Evolutionary conservation across 257 asterid genomes (phyloP), one percentile per base, ranked within the genome.

Genomic region (Solanum ossicruentum): DNA sequence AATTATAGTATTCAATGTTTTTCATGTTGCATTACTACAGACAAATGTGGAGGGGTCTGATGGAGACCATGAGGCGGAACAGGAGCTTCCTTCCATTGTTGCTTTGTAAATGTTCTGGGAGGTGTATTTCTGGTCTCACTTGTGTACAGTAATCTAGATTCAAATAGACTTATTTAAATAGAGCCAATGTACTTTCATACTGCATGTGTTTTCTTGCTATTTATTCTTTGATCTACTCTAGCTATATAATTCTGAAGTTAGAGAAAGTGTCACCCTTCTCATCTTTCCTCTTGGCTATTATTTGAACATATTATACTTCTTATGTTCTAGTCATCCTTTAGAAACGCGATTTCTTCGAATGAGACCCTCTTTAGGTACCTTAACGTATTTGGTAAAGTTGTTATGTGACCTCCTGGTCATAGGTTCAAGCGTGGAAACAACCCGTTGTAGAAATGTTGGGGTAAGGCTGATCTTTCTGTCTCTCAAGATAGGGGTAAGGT

Each of bases 41-140:
- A 78, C 81, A 28, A 87, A 84, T 55, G 55, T 85, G 12, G 98
- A 94, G 67, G 90, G 90, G 77, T 84, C 89, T 3, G 97, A 95
- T 77, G 97, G 92, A 81, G 99, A 95, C 86, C 85, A 89, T 12
- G 99, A 93, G 89, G 95, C 47, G 49, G 99, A 95, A 85, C 97
- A 90, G 16, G 99, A 96, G 86, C 97, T 95, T 85, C 98, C 99
- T 65, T 96, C 99, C 39, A 91, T 97, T 47, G 98, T 86, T 86
- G 99, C 99, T 36, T 84, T 97, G 90, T 97, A 87, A 92, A 86
- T 83, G 47, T 83, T 72, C 23, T 18, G 17, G 79, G 87, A 83
- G 80, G 78, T 81, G 85, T 71, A 56, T 79, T 51, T 80, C 77
- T 61, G 56, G 85, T 49, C 85, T 85, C 83, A 32, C 57, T 73